phyloP scores from a whole-genome alignment of 331 rosid genomes.

The Stylosanthes scabra region DNA sequence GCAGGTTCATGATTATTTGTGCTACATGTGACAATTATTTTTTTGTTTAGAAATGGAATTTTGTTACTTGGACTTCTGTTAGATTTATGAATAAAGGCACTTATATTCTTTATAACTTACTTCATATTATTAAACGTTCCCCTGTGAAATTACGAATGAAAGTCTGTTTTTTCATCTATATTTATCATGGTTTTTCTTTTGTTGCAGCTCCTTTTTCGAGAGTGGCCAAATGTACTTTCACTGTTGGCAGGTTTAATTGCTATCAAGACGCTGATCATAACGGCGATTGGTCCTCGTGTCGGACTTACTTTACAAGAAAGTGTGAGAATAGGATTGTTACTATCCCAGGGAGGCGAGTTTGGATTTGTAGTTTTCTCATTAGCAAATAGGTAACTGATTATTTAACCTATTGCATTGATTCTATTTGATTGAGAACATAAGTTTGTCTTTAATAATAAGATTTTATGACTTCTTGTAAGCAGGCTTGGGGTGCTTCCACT shows the following conservation, averaged over 20 bases:
- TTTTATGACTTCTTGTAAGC: conserved; percentile 46
- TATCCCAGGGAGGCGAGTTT: conserved; percentile 99
- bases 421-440: conserved; percentile 21
- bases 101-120: background rate
- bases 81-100: conserved; percentile 1
- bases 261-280: conserved; percentile 93
- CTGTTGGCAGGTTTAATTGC: conserved; percentile 92
- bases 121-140: conserved; percentile 16
- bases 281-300: conserved; percentile 98
- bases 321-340: conserved; percentile 95
- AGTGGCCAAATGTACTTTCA: conserved; percentile 98
- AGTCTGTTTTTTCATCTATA: conserved; percentile 27
- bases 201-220: conserved; percentile 89
- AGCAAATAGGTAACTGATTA: conserved; percentile 74
- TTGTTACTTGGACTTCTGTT: conserved; percentile 10
- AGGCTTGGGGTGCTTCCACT: conserved; percentile 99
- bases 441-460: conserved; percentile 35
- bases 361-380: conserved; percentile 97
- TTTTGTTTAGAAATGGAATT: background rate
- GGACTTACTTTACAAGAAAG: conserved; percentile 93
- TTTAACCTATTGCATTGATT: conserved; percentile 20
- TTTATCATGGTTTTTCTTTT: conserved; percentile 21
- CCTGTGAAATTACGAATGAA: conserved; percentile 21
- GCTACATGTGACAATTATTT: conserved; percentile 10
- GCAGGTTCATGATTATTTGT: conserved; percentile 61